These are phyloP conservation scores for Monilinia aucupariae DNA, from an alignment of 2,329 filamentous ascomycete species.

Conservation along the genomic window DNA sequence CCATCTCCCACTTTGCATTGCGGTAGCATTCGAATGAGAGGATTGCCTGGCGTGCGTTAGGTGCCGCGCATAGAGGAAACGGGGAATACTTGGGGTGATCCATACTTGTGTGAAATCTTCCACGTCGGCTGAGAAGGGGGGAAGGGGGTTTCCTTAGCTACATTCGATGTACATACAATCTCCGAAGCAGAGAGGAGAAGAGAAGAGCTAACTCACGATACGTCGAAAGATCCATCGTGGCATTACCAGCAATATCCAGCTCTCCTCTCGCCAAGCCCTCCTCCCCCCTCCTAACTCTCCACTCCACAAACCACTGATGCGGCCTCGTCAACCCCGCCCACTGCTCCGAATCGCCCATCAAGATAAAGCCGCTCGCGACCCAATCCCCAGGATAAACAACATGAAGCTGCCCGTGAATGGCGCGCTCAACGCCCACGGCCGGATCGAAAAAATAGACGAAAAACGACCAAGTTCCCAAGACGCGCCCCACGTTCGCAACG, in stretches of 20 bases:
- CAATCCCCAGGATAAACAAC: background rate
- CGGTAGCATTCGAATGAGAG: background rate
- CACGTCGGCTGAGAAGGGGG: background rate
- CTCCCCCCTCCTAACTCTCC: background rate
- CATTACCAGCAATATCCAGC: background rate
- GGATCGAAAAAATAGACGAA: background rate
- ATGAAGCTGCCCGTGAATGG: background rate
- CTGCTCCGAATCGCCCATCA: background rate
- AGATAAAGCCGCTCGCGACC: background rate
- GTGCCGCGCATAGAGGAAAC: too few relatives aligned
- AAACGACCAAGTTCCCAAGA: background rate
- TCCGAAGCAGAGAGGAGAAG: fast-evolving
- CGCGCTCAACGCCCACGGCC: background rate
- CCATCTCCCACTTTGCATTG: background rate
- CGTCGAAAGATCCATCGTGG: background rate
- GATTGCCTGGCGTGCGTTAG: background rate
- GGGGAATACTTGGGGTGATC: background rate
- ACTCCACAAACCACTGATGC: background rate
- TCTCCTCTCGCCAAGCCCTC: background rate
- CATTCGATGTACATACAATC: too few relatives aligned
- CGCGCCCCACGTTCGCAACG: background rate
- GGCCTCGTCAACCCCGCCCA: background rate
- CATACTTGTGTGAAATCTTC: background rate
- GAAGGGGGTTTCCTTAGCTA: background rate
- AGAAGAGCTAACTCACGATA: background rate